phyloP scores from a whole-genome alignment of 73 alveolate genomes.

The Paramecium octaurelia region DNA sequence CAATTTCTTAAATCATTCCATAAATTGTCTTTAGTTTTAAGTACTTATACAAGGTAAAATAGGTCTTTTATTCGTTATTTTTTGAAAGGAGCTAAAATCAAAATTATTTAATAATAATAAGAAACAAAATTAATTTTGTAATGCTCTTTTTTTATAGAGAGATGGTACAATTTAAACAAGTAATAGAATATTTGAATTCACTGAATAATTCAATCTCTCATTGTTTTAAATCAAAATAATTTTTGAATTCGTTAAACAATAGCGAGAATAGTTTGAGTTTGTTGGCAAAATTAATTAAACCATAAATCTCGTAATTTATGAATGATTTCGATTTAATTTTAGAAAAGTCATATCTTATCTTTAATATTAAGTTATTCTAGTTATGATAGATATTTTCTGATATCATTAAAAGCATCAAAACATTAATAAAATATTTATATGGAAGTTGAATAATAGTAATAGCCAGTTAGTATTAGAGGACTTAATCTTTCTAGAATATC shows the following conservation, averaged over 20 bases:
- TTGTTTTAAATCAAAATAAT: not conserved
- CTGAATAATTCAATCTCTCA: not conserved
- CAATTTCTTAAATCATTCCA: not conserved
- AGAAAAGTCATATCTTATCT: not conserved
- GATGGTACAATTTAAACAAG: not conserved
- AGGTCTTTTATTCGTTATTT: not conserved
- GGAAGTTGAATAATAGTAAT: constrained; percentile 25
- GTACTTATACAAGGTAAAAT: not conserved
- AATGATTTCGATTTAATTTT: not conserved
- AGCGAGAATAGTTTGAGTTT: not conserved
- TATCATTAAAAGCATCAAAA: not conserved
- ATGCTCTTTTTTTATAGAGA: not conserved
- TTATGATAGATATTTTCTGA: not conserved
- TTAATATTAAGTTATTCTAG: not conserved
- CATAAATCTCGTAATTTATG: not conserved
- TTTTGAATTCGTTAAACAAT: not conserved
- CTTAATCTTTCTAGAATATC: constrained; percentile 3
- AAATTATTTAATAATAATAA: not conserved
- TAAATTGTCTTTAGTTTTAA: too few relatives aligned
- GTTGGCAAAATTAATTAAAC: not conserved
- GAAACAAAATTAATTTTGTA: not conserved
- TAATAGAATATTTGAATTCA: not conserved
- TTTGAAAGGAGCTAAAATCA: not conserved
- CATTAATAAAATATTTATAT: not conserved
- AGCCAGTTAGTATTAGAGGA: not conserved